Base-by-base conservation (phyloP, 2,329 filamentous ascomycete species). In the Sarocladium kiliense region DNA sequence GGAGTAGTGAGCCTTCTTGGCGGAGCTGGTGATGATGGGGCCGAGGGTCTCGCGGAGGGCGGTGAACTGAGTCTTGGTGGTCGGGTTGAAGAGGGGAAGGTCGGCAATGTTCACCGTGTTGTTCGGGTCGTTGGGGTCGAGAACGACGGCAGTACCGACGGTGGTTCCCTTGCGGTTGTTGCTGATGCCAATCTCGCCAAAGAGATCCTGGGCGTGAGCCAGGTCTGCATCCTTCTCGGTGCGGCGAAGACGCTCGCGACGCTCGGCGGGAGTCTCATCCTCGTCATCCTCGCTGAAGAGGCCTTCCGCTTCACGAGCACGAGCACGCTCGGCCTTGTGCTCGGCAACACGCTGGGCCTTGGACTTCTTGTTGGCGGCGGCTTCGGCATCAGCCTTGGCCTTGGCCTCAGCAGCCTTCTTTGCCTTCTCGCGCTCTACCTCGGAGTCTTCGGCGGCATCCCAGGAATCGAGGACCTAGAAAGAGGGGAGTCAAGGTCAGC, bases 371-470 rank as follows among this genome's bases (percentile, higher is more conserved):
- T 86, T 90, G 54, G 91, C 91, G 42, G 89, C 90, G 7, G 91
- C 91, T 65, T 91, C 89, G 44, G 89, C 92, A 0, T 92, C 91
- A 26, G 90, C 91, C 74, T 95, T 95, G 57, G 88, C 90, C 74
- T 96, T 95, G 54, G 84, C 88, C 67, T 90, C 92, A 5, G 81
- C 87, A 53, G 86, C 91, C 76, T 93, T 94, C 74, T 88, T 89
- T 26, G 84, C 89, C 79, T 97, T 99, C 74, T 97, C 92, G 65
- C 91, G 89, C 78, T 99, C 94, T 64, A 86, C 93, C 66, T 99
- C 94, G 59, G 91, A 96, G 76, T 99, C 94, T 68, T 97, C 94
- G 63, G 89, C 92, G 57, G 90, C 93, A 66, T 97, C 92, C 94
- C 94, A 99, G 32, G 90, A 93, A 58, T 99, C 94, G 67, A 97